Evolutionary conservation across 2,329 filamentous ascomycete genomes (phyloP), one percentile per base, ranked within the genome.

Genomic region (Colletotrichum brevisporum): DNA sequence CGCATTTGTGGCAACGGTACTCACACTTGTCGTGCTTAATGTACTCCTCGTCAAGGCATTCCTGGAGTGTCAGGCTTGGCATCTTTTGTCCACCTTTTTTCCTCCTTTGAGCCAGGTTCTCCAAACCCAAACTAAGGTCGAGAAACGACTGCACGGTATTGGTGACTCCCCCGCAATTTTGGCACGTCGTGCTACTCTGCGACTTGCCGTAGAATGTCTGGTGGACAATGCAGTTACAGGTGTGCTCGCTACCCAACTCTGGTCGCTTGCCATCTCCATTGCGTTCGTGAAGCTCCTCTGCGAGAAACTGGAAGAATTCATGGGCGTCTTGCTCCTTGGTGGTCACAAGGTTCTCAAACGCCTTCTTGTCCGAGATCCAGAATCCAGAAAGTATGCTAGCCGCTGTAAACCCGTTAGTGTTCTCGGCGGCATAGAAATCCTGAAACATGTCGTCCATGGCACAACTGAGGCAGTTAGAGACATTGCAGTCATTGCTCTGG

Each of bases 301-400:
- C 92, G 41, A 98, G 88, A 76, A 97, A 98, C 78, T 97, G 94
- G 79, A 98, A 97, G 81, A 97, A 98, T 78, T 98, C 95, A 77
- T 98, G 95, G 0, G 95, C 95, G 77, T 98, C 95, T 82, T 98
- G 95, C 80, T 98, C 95, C 75, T 95, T 94, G 75, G 97, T 97
- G 12, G 95, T 96, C 2, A 95, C 94, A 24, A 95, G 85, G 70
- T 92, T 90, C 80, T 93, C 88, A 70, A 91, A 91, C 0, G 88
- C 87, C 78, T 87, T 89, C 82, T 88, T 90, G 78, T 94, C 92
- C 5, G 92, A 94, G 74, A 95, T 93, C 94, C 95, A 97, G 76
- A 95, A 95, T 12, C 92, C 94, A 66, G 94, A 91, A 52, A 98
- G 87, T 76, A 98, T 94, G 75, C 94, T 94, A 9, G 96, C 92